Evolutionary conservation across 176 grass and related monocot genomes (phyloP).

Genomic region (Oryza punctata): DNA sequence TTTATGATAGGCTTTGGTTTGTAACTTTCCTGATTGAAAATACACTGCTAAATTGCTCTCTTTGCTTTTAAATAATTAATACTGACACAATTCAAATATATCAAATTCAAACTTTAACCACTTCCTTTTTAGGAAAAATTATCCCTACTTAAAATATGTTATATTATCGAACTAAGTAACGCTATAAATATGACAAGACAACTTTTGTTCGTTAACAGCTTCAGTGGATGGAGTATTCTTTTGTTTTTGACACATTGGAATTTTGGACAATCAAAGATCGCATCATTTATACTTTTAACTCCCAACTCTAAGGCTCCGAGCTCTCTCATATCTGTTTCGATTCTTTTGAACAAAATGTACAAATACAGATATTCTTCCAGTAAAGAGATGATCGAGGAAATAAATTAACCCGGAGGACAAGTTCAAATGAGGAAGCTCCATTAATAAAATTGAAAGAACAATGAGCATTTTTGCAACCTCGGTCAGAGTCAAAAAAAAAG

Average conservation of each 20-base stretch:
- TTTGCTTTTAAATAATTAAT: no score
- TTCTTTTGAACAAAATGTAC: constrained; percentile 1
- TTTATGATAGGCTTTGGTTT: no score
- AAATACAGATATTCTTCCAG: background rate
- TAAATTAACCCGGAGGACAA: background rate
- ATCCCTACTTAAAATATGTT: no score
- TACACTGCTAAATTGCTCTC: no score
- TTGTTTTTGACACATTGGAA: background rate
- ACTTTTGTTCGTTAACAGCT: no score
- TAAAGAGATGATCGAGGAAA: background rate
- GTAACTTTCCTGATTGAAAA: no score
- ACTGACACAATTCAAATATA: no score
- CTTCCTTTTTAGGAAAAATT: no score
- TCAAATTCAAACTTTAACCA: no score
- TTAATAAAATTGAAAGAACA: background rate
- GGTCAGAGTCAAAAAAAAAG: background rate
- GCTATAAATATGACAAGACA: no score
- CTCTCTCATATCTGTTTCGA: background rate
- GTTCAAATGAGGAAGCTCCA: background rate
- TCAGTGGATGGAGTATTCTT: no score
- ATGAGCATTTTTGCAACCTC: background rate
- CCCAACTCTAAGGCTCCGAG: background rate
- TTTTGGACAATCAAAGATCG: background rate
- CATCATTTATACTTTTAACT: background rate
- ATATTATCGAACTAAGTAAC: no score